Evolutionary conservation across 2,329 filamentous ascomycete species (phyloP), one percentile per base, ranked within the genome.

Genomic region (Drechslera avenae): DNA sequence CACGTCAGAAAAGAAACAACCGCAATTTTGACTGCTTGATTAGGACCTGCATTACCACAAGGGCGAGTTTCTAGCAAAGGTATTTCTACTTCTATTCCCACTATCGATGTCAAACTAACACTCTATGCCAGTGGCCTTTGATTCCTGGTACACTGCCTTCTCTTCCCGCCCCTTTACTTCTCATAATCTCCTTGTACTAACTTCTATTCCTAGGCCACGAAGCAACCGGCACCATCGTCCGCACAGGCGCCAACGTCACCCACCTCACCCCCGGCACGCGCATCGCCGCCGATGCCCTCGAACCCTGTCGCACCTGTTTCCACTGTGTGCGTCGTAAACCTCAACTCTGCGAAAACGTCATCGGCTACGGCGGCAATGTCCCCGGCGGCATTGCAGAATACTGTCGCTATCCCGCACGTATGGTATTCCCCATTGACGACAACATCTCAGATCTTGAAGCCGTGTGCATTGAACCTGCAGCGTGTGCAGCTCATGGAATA

Each of bases 311-410:
- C 40, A 82, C 86, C 72, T 90, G 87, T 76, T 88, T 87, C 79
- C 88, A 89, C 77, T 90, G 87, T 76, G 83, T 84, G 57, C 83
- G 85, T 49, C 86, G 86, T 44, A 81, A 89, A 67, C 79, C 83
- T 23, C 75, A 89, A 39, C 81, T 89, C 48, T 90, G 87, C 71
- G 86, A 88, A 72, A 80, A 87, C 67, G 86, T 87, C 71, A 81
- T 84, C 59, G 85, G 84, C 16, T 85, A 88, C 60, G 86, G 83
- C 60, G 83, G 85, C n/a, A 85, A 81, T 58, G 79, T 88, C 73
- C 83, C 87, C 56, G 87, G 87, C 61, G 86, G 87, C 23, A 90
- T 90, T 63, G 87, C 87, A 42, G 86, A 90, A 71, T 90, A 88
- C 78, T 82, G 79, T 56, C 76, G 78, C 12, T 83, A 81, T 60